These are phyloP conservation scores for Ziziphus jujuba DNA, from an alignment of 306 rosid species.

Conservation along the genomic window DNA sequence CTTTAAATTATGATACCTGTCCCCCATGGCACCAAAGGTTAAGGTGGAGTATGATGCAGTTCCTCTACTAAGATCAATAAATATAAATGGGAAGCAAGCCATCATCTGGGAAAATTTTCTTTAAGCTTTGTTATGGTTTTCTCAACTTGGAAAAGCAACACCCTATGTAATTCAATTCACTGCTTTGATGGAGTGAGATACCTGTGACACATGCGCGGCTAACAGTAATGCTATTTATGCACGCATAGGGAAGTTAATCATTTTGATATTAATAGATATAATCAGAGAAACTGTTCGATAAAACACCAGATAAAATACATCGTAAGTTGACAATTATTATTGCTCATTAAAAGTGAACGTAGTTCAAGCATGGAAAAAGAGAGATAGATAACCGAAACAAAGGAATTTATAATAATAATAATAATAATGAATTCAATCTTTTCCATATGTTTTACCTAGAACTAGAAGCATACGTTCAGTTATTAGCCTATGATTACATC, in stretches of 20 bases:
- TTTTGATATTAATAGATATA: neutral
- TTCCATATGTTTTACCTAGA: too few species aligned
- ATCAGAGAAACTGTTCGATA: constrained; percentile 1
- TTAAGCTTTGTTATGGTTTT: constrained; percentile 64
- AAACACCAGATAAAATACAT: neutral
- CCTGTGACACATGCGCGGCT: neutral
- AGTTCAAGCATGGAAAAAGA: neutral
- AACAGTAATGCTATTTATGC: constrained; percentile 10
- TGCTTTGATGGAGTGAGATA: neutral
- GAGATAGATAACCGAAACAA: neutral
- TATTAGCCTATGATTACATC: too few species aligned
- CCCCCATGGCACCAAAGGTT: constrained; percentile 99
- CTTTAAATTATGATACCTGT: constrained; percentile 56
- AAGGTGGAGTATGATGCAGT: constrained; percentile 54
- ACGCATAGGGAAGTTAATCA: too few species aligned
- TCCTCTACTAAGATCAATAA: constrained; percentile 74
- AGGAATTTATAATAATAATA: too few species aligned
- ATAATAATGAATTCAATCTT: too few species aligned
- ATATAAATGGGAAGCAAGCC: constrained; percentile 94
- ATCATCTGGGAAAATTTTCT: constrained; percentile 82
- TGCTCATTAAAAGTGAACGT: neutral
- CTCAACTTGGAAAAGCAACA: constrained; percentile 71
- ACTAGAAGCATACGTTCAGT: too few species aligned
- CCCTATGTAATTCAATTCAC: constrained; percentile 32
- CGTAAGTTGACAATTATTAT: neutral